phyloP scores from a whole-genome alignment of 1,284 basidiomycete genomes.

The Ustilago sp. region DNA sequence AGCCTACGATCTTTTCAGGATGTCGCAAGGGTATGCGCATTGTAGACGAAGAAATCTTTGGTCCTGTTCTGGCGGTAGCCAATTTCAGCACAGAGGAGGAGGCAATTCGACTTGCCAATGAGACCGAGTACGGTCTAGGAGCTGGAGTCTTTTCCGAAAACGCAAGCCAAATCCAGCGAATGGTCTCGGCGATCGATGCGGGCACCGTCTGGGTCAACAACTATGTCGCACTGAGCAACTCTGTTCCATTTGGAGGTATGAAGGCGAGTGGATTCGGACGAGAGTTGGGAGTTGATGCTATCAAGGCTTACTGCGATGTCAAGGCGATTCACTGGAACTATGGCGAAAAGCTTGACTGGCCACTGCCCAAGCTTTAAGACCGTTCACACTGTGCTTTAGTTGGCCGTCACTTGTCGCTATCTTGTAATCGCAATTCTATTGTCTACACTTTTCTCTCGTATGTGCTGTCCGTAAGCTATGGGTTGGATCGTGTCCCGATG shows the following conservation, averaged over 20 bases:
- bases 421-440: not conserved
- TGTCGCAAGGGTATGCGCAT: constrained; percentile 75
- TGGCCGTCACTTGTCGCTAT: not conserved
- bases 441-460: not conserved
- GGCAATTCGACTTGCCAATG: constrained; percentile 81
- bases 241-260: constrained; percentile 58
- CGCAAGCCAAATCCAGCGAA: constrained; percentile 72
- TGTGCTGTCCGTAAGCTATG: too few species aligned
- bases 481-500: too few species aligned
- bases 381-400: not conserved
- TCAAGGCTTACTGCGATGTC: constrained; percentile 74
- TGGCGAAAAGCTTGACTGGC: constrained; percentile 27
- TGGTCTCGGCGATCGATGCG: constrained; percentile 82
- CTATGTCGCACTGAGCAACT: constrained; percentile 36
- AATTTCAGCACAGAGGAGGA: constrained; percentile 72
- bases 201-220: constrained; percentile 84
- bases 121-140: constrained; percentile 84
- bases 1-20: constrained; percentile 73
- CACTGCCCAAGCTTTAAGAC: constrained; percentile 21
- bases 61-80: constrained; percentile 77
- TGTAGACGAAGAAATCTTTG: constrained; percentile 81
- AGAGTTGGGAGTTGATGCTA: constrained; percentile 63
- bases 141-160: constrained; percentile 80
- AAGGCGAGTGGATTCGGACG: constrained; percentile 59
- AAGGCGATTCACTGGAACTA: constrained; percentile 63